Percentiles rank a stretch among this genome's conserved stretches.
These are phyloP conservation scores for Scleromitrula shiraiana DNA, from an alignment of 2,329 filamentous ascomycete genomes.

Conservation along the genomic window DNA sequence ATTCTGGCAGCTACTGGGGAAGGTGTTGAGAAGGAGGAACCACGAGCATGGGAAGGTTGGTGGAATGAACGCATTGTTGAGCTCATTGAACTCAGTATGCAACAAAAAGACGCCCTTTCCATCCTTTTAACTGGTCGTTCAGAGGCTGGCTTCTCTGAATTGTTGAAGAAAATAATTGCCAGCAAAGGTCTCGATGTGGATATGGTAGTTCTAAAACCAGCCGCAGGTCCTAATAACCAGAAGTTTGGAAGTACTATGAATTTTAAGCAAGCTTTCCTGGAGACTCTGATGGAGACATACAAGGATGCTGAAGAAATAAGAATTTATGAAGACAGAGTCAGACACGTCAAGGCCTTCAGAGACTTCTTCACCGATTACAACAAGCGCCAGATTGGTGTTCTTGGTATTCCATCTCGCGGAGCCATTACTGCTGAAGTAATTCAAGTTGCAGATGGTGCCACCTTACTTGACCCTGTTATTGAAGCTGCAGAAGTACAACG, in stretches of 20 bases:
- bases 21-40: slow-evolving; percentile 74
- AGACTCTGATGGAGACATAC: slow-evolving; percentile 79
- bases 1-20: slow-evolving; percentile 82
- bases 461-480: slow-evolving; percentile 64
- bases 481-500: slow-evolving; percentile 82
- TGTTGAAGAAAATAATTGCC: slow-evolving; percentile 72
- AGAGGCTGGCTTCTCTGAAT: slow-evolving; percentile 66
- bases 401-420: slow-evolving; percentile 47
- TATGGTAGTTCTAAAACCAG: slow-evolving; percentile 79
- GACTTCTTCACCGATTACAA: slow-evolving; percentile 80
- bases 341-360: slow-evolving; percentile 72
- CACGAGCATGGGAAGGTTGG: slow-evolving; percentile 80
- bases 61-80: slow-evolving; percentile 91
- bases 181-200: slow-evolving; percentile 81
- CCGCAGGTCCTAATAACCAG: slow-evolving; percentile 71
- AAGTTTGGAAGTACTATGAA: slow-evolving; percentile 75
- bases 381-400: slow-evolving; percentile 39
- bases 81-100: slow-evolving; percentile 70
- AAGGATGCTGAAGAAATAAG: slow-evolving; percentile 72
- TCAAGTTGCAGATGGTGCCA: slow-evolving; percentile 71
- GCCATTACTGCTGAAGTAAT: slow-evolving; percentile 74
- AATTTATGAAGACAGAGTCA: slow-evolving; percentile 59
- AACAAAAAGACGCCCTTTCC: slow-evolving; percentile 76
- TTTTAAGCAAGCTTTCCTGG: slow-evolving; percentile 85
- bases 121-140: slow-evolving; percentile 82